These are phyloP conservation scores for Annona cherimola DNA, from an alignment of 164 flowering plant species.

Conservation along the genomic window DNA sequence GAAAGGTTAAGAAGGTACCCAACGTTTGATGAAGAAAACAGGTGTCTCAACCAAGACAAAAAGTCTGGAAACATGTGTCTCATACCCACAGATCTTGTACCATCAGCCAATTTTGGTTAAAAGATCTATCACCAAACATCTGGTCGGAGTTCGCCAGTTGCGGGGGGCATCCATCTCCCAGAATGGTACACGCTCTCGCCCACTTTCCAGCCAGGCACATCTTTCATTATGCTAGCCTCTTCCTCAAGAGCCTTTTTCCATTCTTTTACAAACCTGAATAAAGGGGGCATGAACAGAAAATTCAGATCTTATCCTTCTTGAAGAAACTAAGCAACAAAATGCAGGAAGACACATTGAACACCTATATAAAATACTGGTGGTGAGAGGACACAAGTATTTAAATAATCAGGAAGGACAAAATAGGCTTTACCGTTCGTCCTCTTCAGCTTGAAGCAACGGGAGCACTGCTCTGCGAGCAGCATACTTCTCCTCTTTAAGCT, in stretches of 20 bases:
- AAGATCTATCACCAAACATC: slow-evolving; percentile 67
- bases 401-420: not conserved
- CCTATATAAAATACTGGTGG: not conserved
- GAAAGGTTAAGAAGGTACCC: not conserved
- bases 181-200: slow-evolving; percentile 94
- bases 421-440: slow-evolving; percentile 73
- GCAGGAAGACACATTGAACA: not conserved
- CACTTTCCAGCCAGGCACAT: slow-evolving; percentile 98
- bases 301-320: not conserved
- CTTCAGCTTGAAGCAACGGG: slow-evolving; percentile 96
- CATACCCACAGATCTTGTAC: not conserved
- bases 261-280: slow-evolving; percentile 78
- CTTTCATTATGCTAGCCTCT: slow-evolving; percentile 93
- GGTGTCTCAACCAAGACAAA: not conserved
- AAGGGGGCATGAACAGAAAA: not conserved
- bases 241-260: slow-evolving; percentile 90
- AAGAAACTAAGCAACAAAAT: not conserved
- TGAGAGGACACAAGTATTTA: not conserved
- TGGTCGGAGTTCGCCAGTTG: slow-evolving; percentile 92
- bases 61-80: not conserved
- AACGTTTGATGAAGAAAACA: not conserved
- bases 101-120: not conserved
- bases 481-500: slow-evolving; percentile 84
- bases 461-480: slow-evolving; percentile 86
- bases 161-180: slow-evolving; percentile 97